Evolutionary conservation across 768 basidiomycete genomes (phyloP), one percentile per base, ranked within the genome.

Genomic region (Peribolospora baueri): DNA sequence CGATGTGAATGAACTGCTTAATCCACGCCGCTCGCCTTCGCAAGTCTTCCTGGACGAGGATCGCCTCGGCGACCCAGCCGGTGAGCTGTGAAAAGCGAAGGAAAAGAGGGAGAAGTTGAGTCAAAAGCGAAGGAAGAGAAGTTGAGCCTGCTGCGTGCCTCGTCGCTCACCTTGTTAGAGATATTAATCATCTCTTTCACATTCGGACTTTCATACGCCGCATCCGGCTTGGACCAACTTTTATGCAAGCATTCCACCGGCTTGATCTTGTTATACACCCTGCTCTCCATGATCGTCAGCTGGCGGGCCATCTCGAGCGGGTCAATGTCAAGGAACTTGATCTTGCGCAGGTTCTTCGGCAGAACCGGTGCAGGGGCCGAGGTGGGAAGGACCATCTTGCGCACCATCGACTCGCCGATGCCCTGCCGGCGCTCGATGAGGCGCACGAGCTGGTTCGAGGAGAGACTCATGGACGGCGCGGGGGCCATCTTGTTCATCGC

Each of bases 221-320:
- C 81, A 78, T 25, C 25, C 61, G 84, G 82, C 43, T 82, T 76
- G 6, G 82, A 61, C 71, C 83, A 62, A 76, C 80, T 68, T 54
- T 70, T 69, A 48, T 80, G 78, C 14, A 97, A 70, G 70, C 86
- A 95, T 66, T 97, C 91, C 69, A 81, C 80, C 0, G 85, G 81
- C 42, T 78, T 78, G 61, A 97, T 91, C 66, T 76, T 79, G 68
- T 82, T 80, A 69, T 86, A 97, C 46, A 90, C 69, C 50, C 75
- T 71, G 59, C 81, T 82, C 67, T 97, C 91, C 71, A 90, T 73
- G 57, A 93, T 79, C 1, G 91, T 95, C 58, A 97, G 69, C 65
- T 97, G 91, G 39, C 91, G 75, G 0, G 90, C 91, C 13, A 97
- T 67, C 67, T 97, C 91, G 55, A 87, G 68, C 1, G 88, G 73